Percentiles rank a stretch among this genome's conserved stretches.
These are phyloP conservation scores for Euclidium syriacum DNA, from an alignment of 345 rosid species.

Conservation along the genomic window DNA sequence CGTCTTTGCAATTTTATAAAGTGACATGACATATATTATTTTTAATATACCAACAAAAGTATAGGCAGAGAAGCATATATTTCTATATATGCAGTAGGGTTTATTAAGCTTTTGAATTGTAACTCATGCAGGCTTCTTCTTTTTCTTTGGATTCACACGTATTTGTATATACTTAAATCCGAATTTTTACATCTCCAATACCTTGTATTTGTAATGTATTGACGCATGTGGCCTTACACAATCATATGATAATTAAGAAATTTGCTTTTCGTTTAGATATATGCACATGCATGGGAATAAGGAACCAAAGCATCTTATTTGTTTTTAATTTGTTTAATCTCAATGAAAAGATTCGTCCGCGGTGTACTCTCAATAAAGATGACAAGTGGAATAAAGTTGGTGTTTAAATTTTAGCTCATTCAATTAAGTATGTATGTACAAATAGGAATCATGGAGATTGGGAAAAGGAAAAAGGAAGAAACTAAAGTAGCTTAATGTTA, in stretches of 20 bases:
- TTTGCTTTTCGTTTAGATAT: not conserved
- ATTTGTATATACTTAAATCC: not conserved
- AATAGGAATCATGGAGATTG: conserved; percentile 15
- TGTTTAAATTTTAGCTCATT: conserved; percentile 28
- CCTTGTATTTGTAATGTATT: not conserved
- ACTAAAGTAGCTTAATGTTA: too few relatives aligned
- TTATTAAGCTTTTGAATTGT: conserved; percentile 16
- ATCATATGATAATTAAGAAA: not conserved
- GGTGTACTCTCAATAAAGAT: conserved; percentile 12
- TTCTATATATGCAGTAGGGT: not conserved
- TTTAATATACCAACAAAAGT: not conserved
- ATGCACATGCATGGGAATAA: conserved; percentile 24
- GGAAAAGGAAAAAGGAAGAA: not conserved
- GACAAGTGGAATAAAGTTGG: conserved; percentile 25
- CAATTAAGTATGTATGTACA: conserved; percentile 5
- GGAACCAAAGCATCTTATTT: conserved; percentile 3
- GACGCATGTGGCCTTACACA: conserved; percentile 12
- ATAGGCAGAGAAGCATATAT: not conserved
- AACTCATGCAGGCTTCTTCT: conserved; percentile 22
- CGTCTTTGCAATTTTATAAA: not conserved
- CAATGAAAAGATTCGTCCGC: conserved; percentile 23
- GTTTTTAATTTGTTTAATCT: not conserved
- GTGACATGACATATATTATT: conserved; percentile 1
- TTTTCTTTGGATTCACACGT: conserved; percentile 12
- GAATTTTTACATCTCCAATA: not conserved